Evolutionary conservation across 2,329 filamentous ascomycete genomes (phyloP).

Genomic region (Monosporascus sp.): DNA sequence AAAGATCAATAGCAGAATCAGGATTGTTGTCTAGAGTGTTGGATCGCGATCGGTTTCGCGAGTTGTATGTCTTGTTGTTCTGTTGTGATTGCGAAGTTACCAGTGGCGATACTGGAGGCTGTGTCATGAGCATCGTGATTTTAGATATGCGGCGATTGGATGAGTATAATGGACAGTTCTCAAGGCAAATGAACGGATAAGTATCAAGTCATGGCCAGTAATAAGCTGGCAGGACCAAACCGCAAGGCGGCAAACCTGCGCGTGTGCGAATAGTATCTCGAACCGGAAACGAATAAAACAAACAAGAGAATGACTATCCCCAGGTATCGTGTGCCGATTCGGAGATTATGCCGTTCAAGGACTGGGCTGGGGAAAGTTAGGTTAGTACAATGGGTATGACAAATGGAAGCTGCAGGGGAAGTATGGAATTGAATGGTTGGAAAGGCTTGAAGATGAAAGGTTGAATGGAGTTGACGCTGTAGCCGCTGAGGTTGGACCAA

Average conservation of each 20-base stretch:
- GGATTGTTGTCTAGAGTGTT: conserved; percentile 23
- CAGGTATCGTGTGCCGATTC: neutral
- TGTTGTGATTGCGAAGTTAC: conserved; percentile 31
- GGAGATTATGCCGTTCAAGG: neutral
- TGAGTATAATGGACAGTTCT: conserved; percentile 7
- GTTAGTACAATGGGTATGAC: neutral
- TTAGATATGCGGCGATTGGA: conserved; percentile 13
- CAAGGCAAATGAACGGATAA: conserved; percentile 10
- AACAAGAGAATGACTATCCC: neutral
- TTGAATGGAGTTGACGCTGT: neutral
- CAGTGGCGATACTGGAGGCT: conserved; percentile 40
- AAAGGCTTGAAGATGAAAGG: neutral
- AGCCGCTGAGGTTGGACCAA: neutral
- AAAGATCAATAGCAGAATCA: conserved; percentile 26
- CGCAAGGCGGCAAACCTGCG: conserved; percentile 1
- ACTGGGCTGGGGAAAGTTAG: neutral
- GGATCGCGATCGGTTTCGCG: conserved; percentile 26
- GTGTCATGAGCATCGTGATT: conserved; percentile 51
- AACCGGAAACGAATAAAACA: neutral
- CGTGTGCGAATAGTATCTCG: no score
- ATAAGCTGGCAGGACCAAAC: conserved; percentile 6
- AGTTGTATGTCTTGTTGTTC: conserved; percentile 31
- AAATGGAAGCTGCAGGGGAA: neutral
- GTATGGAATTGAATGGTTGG: neutral
- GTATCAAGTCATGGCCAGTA: conserved; percentile 24